Conservation (phyloP, 306 rosid species). For the Fragaria nilgerrensis region DNA sequence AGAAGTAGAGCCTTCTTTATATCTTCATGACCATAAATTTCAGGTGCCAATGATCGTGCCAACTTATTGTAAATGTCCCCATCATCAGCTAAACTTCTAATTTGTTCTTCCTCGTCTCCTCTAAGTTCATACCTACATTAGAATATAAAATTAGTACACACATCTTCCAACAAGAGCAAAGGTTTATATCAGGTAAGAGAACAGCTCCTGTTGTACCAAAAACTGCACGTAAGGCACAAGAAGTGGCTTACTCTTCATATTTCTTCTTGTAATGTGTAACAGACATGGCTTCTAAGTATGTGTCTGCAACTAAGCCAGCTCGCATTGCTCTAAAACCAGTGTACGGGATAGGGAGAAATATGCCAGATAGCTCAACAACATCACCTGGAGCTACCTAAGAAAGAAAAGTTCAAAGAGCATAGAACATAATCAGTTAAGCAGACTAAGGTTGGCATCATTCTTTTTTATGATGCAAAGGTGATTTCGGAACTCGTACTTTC, state of each 20-base stretch:
- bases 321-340: conserved; percentile 96
- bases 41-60: conserved; percentile 92
- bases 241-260: conserved; percentile 85
- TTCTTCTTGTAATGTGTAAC: conserved; percentile 85
- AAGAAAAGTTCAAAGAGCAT: conserved; percentile 5
- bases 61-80: conserved; percentile 90
- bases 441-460: background rate
- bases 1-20: conserved; percentile 87
- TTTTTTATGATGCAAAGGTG: background rate
- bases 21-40: conserved; percentile 96
- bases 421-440: conserved; percentile 16
- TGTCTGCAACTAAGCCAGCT: conserved; percentile 95
- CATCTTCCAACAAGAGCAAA: conserved; percentile 5
- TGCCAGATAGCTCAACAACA: conserved; percentile 90
- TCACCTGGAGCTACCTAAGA: conserved; percentile 94
- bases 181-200: conserved; percentile 13
- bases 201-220: background rate
- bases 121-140: conserved; percentile 65
- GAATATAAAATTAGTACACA: conserved; percentile 22
- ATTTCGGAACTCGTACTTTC: background rate
- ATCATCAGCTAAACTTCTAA: conserved; percentile 71
- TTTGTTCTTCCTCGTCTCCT: conserved; percentile 89
- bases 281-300: conserved; percentile 98
- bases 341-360: conserved; percentile 94
- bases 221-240: background rate